These are phyloP conservation scores for Capsicum pubescens DNA, from an alignment of 257 asterid genomes.

Conservation along the genomic window DNA sequence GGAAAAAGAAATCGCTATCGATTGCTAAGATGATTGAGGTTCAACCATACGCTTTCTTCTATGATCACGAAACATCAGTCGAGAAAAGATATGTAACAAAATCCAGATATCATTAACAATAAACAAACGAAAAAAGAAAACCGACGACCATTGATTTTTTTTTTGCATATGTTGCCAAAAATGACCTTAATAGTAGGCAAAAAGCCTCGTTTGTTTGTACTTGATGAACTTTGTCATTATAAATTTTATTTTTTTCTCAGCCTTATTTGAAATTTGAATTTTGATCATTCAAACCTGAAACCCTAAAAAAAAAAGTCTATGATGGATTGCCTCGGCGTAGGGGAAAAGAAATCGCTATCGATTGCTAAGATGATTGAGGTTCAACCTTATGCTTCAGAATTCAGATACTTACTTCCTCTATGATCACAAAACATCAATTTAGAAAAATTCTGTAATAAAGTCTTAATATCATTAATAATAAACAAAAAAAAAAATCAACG, in stretches of 20 bases:
- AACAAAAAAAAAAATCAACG: no score
- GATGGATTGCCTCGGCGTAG: constrained; percentile 65
- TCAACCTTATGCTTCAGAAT: constrained; percentile 74
- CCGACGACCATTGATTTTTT: no score
- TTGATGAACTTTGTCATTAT: background rate
- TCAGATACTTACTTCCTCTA: constrained; percentile 73
- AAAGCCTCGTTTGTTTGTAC: background rate
- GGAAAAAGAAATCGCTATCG: constrained; percentile 55
- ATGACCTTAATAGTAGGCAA: background rate
- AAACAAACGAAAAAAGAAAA: no score
- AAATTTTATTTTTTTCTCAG: no score
- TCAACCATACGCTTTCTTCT: constrained; percentile 66
- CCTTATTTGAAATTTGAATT: no score
- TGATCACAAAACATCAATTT: background rate
- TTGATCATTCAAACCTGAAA: no score
- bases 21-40: constrained; percentile 62
- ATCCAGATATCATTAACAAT: no score
- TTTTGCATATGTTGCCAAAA: no score
- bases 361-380: constrained; percentile 62
- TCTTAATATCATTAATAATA: no score
- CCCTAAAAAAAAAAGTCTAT: constrained; percentile 58
- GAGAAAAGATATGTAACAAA: background rate
- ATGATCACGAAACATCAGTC: background rate
- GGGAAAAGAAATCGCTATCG: constrained; percentile 55
- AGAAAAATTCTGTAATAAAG: background rate